Evolutionary conservation across 306 rosid species (phyloP).

Genomic region (Macrotyloma uniflorum): DNA sequence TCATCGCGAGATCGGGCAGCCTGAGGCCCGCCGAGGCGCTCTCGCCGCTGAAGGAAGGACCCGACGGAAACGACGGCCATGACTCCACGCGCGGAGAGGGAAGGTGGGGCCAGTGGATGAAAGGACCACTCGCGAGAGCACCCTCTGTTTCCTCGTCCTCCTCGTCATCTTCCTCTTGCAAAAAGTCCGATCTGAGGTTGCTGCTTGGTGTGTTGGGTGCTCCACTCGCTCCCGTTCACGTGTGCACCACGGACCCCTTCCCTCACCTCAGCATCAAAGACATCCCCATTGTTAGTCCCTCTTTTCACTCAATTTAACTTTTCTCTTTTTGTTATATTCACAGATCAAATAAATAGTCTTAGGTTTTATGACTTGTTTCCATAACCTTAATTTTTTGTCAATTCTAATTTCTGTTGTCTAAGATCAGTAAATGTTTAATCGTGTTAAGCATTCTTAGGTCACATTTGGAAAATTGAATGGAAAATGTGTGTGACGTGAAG

Average conservation of each 20-base stretch:
- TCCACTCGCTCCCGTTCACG: slow-evolving; percentile 93
- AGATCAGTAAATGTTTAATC: neutral
- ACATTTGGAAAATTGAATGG: neutral
- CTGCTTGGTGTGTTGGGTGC: slow-evolving; percentile 96
- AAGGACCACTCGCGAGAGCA: slow-evolving; percentile 73
- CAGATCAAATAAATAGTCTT: neutral
- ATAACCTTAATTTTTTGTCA: neutral
- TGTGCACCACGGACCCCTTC: slow-evolving; percentile 72
- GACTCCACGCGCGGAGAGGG: slow-evolving; percentile 73
- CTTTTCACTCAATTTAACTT: neutral
- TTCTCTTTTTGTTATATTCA: neutral
- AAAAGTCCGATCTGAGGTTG: slow-evolving; percentile 91
- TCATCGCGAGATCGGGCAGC: slow-evolving; percentile 87
- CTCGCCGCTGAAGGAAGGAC: slow-evolving; percentile 96
- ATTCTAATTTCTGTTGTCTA: neutral
- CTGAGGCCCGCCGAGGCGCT: slow-evolving; percentile 82
- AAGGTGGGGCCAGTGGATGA: slow-evolving; percentile 92
- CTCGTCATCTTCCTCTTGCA: slow-evolving; percentile 59
- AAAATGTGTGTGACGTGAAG: neutral
- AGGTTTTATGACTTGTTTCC: neutral
- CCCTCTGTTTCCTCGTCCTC: slow-evolving; percentile 71
- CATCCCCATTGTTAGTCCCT: slow-evolving; percentile 83
- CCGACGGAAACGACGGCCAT: slow-evolving; percentile 71
- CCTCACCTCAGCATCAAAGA: slow-evolving; percentile 98
- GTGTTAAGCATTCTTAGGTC: neutral